Evolutionary conservation across 148 eudicot genomes (phyloP).

Genomic region (Rhododendron griersonianum): DNA sequence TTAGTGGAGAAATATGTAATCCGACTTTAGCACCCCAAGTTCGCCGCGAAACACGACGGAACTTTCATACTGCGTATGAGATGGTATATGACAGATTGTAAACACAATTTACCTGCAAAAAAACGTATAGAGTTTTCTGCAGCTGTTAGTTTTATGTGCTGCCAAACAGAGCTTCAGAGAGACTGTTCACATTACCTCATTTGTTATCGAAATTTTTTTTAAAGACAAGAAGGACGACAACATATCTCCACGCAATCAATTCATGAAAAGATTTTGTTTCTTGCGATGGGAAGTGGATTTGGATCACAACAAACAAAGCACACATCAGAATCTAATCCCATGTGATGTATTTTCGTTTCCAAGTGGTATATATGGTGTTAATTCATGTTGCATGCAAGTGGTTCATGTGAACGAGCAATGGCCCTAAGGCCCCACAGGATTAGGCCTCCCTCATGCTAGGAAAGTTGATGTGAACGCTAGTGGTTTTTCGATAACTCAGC

Average conservation of each 20-base stretch:
- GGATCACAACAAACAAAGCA: not conserved
- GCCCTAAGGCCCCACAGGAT: not conserved
- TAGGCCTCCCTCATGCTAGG: not conserved
- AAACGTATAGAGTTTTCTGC: not conserved
- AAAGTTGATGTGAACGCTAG: not conserved
- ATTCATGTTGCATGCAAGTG: not conserved
- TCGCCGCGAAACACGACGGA: not conserved
- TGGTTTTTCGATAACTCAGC: too few species aligned
- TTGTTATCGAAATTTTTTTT: not conserved
- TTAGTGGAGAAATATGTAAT: not conserved
- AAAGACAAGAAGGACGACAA: conserved; percentile 17
- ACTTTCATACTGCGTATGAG: not conserved
- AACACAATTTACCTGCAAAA: not conserved
- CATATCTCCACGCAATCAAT: conserved; percentile 6
- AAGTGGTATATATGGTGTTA: not conserved
- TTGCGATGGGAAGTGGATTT: conserved; percentile 1
- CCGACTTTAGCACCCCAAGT: not conserved
- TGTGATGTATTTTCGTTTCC: conserved; percentile 7
- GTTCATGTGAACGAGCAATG: not conserved
- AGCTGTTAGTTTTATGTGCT: not conserved
- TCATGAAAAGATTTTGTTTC: conserved; percentile 10
- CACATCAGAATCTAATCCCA: conserved; percentile 12
- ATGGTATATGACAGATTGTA: not conserved
- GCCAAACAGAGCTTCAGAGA: not conserved
- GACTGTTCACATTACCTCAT: not conserved